Evolutionary conservation across 2,329 filamentous ascomycete genomes (phyloP).

Genomic region (Talaromyces sp.): DNA sequence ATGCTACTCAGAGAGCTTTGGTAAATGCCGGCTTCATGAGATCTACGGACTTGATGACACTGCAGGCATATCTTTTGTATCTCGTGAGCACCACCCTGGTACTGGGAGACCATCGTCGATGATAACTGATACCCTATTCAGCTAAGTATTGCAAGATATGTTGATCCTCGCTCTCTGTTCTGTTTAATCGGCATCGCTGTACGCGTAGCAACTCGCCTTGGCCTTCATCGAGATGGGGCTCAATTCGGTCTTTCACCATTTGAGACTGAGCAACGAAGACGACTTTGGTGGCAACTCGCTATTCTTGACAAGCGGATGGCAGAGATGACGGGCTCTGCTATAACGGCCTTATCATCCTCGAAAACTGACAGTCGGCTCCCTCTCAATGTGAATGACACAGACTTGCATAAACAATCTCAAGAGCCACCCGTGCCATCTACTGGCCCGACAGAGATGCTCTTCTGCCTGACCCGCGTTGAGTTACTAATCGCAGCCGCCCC

Average conservation of each 20-base stretch:
- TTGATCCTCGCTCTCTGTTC: slow-evolving; percentile 58
- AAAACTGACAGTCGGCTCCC: slow-evolving; percentile 19
- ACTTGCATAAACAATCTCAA: slow-evolving; percentile 38
- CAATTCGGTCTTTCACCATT: slow-evolving; percentile 51
- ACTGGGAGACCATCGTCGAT: not conserved
- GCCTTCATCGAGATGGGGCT: slow-evolving; percentile 64
- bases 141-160: slow-evolving; percentile 5
- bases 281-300: slow-evolving; percentile 71
- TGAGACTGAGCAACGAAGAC: slow-evolving; percentile 67
- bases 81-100: slow-evolving; percentile 43
- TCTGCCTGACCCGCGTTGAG: slow-evolving; percentile 36
- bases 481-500: slow-evolving; percentile 10
- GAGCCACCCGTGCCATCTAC: slow-evolving; percentile 27
- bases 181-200: slow-evolving; percentile 57
- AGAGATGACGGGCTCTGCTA: slow-evolving; percentile 61
- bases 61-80: slow-evolving; percentile 58
- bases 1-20: slow-evolving; percentile 48
- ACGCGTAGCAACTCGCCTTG: slow-evolving; percentile 60
- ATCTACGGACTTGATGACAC: slow-evolving; percentile 35
- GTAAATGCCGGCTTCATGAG: slow-evolving; percentile 45
- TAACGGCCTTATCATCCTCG: slow-evolving; percentile 24
- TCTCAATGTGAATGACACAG: slow-evolving; percentile 24
- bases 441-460: slow-evolving; percentile 45
- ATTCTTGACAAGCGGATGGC: slow-evolving; percentile 68
- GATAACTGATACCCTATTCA: not conserved